A percentile compares a stretch with the other conserved stretches of the same genome.
Conservation (phyloP, 2,329 filamentous ascomycete species). For the Corniculantispora saksenae region DNA sequence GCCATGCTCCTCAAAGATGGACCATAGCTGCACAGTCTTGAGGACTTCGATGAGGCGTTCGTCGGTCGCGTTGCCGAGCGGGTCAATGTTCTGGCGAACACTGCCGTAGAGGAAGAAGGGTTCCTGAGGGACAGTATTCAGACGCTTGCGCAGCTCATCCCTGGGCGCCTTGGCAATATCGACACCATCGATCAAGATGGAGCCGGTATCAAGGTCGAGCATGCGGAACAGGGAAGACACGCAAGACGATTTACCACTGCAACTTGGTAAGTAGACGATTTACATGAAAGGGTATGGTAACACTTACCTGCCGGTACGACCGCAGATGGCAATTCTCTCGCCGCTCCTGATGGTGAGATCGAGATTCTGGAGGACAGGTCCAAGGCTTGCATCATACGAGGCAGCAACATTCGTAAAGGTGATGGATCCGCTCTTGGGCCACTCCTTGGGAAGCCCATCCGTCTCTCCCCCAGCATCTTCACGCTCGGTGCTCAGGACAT, state of each 20-base stretch:
- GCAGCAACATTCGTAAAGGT: slow-evolving; percentile 31
- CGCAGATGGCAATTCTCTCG: slow-evolving; percentile 44
- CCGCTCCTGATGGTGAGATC: slow-evolving; percentile 33
- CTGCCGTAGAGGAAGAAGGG: slow-evolving; percentile 50
- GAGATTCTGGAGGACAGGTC: slow-evolving; percentile 32
- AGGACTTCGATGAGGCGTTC: slow-evolving; percentile 45
- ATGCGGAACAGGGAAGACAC: slow-evolving; percentile 48
- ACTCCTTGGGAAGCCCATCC: slow-evolving; percentile 24
- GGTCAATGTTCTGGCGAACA: slow-evolving; percentile 52
- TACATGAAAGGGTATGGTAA: not conserved
- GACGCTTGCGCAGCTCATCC: slow-evolving; percentile 27
- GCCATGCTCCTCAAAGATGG: slow-evolving; percentile 39
- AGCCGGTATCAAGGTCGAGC: slow-evolving; percentile 43
- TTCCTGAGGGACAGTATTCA: slow-evolving; percentile 54
- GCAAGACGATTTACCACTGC: slow-evolving; percentile 37
- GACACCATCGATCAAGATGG: slow-evolving; percentile 47
- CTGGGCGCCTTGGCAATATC: slow-evolving; percentile 32
- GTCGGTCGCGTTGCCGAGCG: slow-evolving; percentile 37
- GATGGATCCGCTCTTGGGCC: slow-evolving; percentile 32
- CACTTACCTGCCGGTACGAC: slow-evolving; percentile 41
- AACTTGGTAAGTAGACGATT: slow-evolving; percentile 22
- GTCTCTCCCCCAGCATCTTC: slow-evolving; percentile 27
- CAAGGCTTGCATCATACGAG: slow-evolving; percentile 28
- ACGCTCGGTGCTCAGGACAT: slow-evolving; percentile 24
- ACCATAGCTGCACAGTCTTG: slow-evolving; percentile 45